phyloP scores from a whole-genome alignment of 768 basidiomycete species.

The Tylopilus subfusipes region DNA sequence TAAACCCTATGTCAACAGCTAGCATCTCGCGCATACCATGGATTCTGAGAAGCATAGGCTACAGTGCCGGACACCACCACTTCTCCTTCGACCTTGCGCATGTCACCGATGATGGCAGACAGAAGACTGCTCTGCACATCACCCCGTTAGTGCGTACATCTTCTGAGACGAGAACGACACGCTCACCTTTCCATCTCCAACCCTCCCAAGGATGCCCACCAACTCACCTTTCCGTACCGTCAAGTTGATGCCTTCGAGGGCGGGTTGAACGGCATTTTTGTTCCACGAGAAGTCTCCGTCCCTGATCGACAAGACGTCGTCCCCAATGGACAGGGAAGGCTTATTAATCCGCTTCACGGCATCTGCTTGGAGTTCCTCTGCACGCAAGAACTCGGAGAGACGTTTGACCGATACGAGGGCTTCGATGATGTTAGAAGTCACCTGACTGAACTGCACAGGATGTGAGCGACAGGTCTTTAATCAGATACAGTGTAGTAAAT shows the following conservation, averaged over 20 bases:
- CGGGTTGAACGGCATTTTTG: conserved; percentile 48
- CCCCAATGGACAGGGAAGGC: conserved; percentile 46
- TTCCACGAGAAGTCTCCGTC: conserved; percentile 84
- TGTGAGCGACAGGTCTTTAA: neutral
- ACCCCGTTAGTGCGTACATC: neutral
- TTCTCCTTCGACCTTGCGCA: conserved; percentile 72
- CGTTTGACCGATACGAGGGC: conserved; percentile 81
- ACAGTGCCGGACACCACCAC: conserved; percentile 66
- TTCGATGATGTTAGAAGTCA: conserved; percentile 80
- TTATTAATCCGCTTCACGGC: conserved; percentile 56
- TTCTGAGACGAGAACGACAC: neutral
- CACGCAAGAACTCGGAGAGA: conserved; percentile 68
- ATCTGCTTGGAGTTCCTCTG: conserved; percentile 77
- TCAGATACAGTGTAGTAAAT: conserved; percentile 8
- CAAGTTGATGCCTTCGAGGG: conserved; percentile 75
- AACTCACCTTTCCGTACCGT: conserved; percentile 79
- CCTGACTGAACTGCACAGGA: conserved; percentile 54
- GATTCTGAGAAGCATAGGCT: conserved; percentile 83
- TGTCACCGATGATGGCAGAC: conserved; percentile 83
- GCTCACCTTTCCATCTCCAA: conserved; percentile 83
- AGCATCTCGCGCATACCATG: conserved; percentile 53
- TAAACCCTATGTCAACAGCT: neutral
- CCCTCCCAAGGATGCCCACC: conserved; percentile 80
- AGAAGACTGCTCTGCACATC: conserved; percentile 59
- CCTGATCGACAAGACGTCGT: conserved; percentile 66